These are phyloP conservation scores for Acanthamoeba healyi DNA, from an alignment of 208 protist species.

Conservation along the genomic window DNA sequence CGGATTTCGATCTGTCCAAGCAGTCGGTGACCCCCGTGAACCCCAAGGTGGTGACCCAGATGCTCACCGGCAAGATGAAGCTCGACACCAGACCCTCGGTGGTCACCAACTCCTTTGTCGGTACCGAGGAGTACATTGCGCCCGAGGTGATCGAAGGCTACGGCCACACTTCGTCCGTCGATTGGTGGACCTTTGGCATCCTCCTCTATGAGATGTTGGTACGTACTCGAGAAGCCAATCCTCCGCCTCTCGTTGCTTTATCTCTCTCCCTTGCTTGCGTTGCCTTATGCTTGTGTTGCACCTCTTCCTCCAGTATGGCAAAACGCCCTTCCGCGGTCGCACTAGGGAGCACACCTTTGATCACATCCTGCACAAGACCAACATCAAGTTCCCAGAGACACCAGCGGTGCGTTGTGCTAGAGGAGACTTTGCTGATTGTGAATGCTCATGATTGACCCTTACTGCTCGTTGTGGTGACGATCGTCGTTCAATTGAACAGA, in stretches of 20 bases:
- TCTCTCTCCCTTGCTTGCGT: not conserved
- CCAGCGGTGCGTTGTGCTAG: conserved; percentile 2
- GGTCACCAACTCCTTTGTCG: conserved; percentile 86
- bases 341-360: conserved; percentile 82
- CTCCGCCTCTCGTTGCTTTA: not conserved
- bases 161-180: conserved; percentile 81
- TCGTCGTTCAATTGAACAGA: conserved; percentile 21
- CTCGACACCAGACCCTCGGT: conserved; percentile 70
- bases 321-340: conserved; percentile 81
- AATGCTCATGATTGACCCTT: conserved; percentile 2
- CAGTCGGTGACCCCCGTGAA: conserved; percentile 42
- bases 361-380: conserved; percentile 80
- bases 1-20: conserved; percentile 96
- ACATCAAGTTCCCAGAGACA: conserved; percentile 78
- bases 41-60: conserved; percentile 63
- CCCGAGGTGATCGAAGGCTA: conserved; percentile 84
- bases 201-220: conserved; percentile 87
- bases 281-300: not conserved
- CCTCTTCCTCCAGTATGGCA: conserved; percentile 52
- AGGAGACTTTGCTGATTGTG: not conserved
- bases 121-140: conserved; percentile 87
- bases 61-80: conserved; percentile 52
- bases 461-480: not conserved
- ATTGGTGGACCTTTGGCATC: conserved; percentile 88
- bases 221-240: too few species aligned